Conservation (phyloP, 2,329 filamentous ascomycete species). For the Sclerotinia nivalis region DNA sequence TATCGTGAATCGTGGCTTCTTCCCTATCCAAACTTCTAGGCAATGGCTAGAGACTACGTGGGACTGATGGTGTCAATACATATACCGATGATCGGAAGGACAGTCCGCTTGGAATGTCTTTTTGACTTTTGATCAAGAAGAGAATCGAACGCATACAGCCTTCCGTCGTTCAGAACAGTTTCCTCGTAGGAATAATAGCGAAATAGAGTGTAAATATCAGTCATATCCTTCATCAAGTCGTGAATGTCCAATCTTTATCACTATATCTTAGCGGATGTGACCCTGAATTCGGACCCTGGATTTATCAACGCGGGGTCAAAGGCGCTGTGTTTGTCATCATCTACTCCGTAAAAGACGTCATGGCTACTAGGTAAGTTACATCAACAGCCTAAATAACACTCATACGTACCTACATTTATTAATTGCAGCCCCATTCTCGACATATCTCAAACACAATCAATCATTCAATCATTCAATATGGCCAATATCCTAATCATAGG, state of each 20-base stretch:
- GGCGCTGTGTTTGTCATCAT: constrained; percentile 8
- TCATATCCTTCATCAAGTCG: background rate
- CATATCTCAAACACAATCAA: background rate
- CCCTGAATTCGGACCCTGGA: background rate
- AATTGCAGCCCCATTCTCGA: background rate
- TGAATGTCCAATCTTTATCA: background rate
- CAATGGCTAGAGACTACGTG: background rate
- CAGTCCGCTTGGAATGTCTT: background rate
- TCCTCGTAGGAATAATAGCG: background rate
- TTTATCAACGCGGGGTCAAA: background rate
- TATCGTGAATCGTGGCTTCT: background rate
- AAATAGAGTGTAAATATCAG: background rate
- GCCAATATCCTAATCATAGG: constrained; percentile 60
- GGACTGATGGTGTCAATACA: background rate
- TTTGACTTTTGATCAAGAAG: background rate
- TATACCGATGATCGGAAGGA: background rate
- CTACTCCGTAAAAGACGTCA: constrained; percentile 1
- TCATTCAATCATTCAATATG: background rate
- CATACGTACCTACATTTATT: background rate
- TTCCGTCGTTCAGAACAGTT: background rate
- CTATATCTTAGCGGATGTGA: background rate
- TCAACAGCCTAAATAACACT: background rate
- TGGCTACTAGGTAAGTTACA: background rate
- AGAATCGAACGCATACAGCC: background rate
- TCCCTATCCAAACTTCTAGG: background rate